Evolutionary conservation across 345 rosid genomes (phyloP).

Genomic region (Eucalyptus virginea): DNA sequence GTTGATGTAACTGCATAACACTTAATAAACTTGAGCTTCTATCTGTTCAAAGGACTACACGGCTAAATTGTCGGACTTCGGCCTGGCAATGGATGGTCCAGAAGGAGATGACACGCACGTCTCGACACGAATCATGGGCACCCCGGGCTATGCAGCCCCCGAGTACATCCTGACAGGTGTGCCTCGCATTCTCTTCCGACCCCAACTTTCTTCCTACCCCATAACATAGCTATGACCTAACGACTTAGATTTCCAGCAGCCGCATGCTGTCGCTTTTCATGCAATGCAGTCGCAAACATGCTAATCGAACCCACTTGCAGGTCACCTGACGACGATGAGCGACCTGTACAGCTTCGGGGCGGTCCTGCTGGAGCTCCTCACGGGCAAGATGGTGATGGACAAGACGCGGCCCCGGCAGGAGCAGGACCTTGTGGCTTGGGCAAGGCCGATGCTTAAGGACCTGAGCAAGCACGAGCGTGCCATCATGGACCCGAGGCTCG

Average conservation of each 20-base stretch:
- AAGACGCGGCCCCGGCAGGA: constrained; percentile 28
- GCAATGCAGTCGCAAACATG: neutral
- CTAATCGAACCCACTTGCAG: constrained; percentile 13
- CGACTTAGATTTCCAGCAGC: neutral
- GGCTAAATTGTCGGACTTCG: constrained; percentile 47
- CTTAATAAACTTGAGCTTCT: neutral
- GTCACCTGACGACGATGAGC: constrained; percentile 67
- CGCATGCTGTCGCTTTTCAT: neutral
- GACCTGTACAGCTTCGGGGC: constrained; percentile 77
- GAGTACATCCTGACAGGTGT: constrained; percentile 54
- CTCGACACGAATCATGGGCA: constrained; percentile 44
- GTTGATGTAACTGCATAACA: neutral
- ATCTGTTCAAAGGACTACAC: constrained; percentile 21
- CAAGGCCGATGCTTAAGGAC: constrained; percentile 44
- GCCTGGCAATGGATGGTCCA: constrained; percentile 53
- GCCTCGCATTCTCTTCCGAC: neutral
- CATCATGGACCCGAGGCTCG: constrained; percentile 52
- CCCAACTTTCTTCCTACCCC: neutral
- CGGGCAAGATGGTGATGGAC: constrained; percentile 52
- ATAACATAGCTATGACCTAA: neutral
- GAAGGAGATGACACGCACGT: constrained; percentile 42
- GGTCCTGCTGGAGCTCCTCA: constrained; percentile 52
- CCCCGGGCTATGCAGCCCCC: constrained; percentile 55
- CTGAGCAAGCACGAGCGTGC: constrained; percentile 21
- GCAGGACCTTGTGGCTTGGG: constrained; percentile 61